Evolutionary conservation across 2,329 filamentous ascomycete species (phyloP), one percentile per base, ranked within the genome.

Genomic region (Fusarium virguliforme): DNA sequence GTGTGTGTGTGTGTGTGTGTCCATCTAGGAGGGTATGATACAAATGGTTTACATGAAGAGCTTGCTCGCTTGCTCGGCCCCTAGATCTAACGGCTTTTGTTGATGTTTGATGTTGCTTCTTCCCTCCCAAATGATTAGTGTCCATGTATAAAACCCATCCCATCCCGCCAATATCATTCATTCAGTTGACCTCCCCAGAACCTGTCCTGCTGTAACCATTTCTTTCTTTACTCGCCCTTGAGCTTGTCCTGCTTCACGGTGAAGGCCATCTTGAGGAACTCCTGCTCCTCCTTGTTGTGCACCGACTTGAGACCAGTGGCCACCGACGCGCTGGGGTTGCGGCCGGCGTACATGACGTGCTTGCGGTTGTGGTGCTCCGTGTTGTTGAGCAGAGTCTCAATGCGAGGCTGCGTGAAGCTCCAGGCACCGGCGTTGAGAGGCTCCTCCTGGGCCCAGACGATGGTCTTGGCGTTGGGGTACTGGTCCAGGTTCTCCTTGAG

Each of bases 401-500:
- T 94, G 79, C 96, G 92, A 34, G 96, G 96, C 85, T 99, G 96
- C n/a, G 92, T 93, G 85, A 96, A 98, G 80, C 90, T 94, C 96
- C 96, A 99, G 51, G 94, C 94, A 82, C 96, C 96, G 8, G 96
- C 96, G 81, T 99, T 99, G 66, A 99, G 89, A 34, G 96, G 96
- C 86, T 99, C 96, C 83, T 99, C 96, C 84, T 99, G 96, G 75
- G 90, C 91, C 95, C 95, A 99, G 71, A 99, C 94, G 74, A 99
- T 94, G 72, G 94, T 95, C 88, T 98, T 94, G 76, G 95, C 95
- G 83, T 99, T 99, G 80, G 95, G 94, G 87, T 99, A 99, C 82
- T 86, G 90, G 86, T 99, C 95, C 60, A 99, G 89, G 86, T 98
- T 98, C 83, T 98, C 95, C 86, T 93, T 94, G 61, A 99, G 90